Evolutionary conservation across 768 basidiomycete species (phyloP), one percentile per base, ranked within the genome.

Genomic region (Dentipellis fragilis): DNA sequence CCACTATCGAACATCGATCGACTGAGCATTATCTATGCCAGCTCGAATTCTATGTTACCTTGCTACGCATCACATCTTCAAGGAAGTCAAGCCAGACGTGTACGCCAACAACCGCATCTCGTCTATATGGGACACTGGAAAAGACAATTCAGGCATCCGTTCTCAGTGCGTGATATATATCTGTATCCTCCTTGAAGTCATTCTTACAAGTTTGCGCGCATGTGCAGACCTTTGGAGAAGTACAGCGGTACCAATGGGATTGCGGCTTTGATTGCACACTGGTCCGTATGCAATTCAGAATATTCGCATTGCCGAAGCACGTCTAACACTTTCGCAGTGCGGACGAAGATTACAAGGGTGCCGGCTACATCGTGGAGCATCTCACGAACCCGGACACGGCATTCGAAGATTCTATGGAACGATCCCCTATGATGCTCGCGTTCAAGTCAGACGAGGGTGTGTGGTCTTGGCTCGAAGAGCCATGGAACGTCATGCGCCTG

Each of bases 21-120:
- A 19, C 37, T 46, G 9, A 47, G 5, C n/a, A n/a, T 17, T 6
- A 39, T 11, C 6, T 16, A 4, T 16, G 29, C 35, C 52, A 74
- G 72, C 64, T 19, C 72, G 73, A 10, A 61, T 72, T 52, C 58
- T 76, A 10, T 69, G 74, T 21, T 68, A 66, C 40, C 68, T 75
- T 8, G 72, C 72, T 9, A 70, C 67, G 1, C 64, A 69, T 50
- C 72, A 75, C 55, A 61, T 75, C 55, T 76, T 72, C 57, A 60
- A 57, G 19, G 75, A 75, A 54, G 57, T 72, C 16, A 56, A 50
- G 16, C 72, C 72, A 0, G 60, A 74, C 55, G 66, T 71, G 7
- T 76, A 72, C 55, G 65, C 70, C 2, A 70, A 73, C 56, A 76
- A 70, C 50, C 69, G 71, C 8, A 64, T 69, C 12, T 73, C 73